Evolutionary conservation across 108 stramenopile species (phyloP).

Genomic region (Ochromonas danica): DNA sequence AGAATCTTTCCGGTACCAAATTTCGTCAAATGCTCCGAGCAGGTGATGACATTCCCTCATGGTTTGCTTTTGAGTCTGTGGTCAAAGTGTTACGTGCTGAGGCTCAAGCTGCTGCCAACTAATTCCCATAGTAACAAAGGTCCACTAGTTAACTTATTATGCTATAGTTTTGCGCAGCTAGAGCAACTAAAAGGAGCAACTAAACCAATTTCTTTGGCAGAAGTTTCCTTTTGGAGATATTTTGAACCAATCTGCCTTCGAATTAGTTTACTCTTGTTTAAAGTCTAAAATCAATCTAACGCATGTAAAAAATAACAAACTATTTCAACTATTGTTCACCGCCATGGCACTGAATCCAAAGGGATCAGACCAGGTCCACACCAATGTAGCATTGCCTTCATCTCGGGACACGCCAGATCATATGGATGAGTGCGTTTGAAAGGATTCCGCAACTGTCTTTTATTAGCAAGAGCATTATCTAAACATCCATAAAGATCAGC

Average conservation of each 20-base stretch:
- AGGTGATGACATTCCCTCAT: conserved; percentile 98
- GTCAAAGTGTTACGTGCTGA: conserved; percentile 82
- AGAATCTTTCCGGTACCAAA: conserved; percentile 96
- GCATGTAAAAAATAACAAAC: too few relatives aligned
- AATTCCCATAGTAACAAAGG: too few relatives aligned
- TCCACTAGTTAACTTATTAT: too few relatives aligned
- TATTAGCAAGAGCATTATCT: conserved; percentile 67
- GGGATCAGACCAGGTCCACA: conserved; percentile 77
- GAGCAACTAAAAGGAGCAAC: too few relatives aligned
- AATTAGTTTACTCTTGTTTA: too few relatives aligned
- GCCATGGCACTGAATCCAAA: not conserved
- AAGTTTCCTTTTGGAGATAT: too few relatives aligned
- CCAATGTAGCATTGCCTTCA: conserved; percentile 70
- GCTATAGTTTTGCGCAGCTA: too few relatives aligned
- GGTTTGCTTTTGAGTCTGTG: conserved; percentile 98
- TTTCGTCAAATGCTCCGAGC: conserved; percentile 97
- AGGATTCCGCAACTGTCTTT: conserved; percentile 80
- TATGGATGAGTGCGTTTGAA: conserved; percentile 81
- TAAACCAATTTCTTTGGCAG: too few relatives aligned
- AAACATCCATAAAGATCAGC: conserved; percentile 88
- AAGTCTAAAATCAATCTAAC: too few relatives aligned
- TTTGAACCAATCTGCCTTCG: too few relatives aligned
- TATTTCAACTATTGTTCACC: not conserved
- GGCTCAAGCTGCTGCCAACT: conserved; percentile 4
- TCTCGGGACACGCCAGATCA: conserved; percentile 78